Base-by-base conservation (phyloP, 805 yeast species). In the Myxozyma udenii region DNA sequence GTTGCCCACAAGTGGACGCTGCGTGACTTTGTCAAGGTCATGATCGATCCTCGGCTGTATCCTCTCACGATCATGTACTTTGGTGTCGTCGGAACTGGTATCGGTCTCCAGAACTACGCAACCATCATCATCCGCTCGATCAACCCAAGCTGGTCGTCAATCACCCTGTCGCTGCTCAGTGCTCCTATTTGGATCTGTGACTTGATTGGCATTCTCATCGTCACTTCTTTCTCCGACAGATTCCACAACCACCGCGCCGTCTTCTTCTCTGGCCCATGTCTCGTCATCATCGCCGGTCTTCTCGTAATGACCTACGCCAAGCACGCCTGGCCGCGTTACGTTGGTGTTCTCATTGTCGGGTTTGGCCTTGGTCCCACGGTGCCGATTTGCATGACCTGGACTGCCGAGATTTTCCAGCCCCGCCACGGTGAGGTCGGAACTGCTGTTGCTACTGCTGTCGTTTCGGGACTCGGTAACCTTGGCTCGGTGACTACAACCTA, bases 181-280 rank as follows among this genome's bases (percentile, higher is more conserved):
- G 95, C 95, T 3, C 96, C 96, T 28, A 88, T 87, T 61, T 87
- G 96, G 96, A 71, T 87, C 41, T 87, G 86, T 67, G 96, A 87
- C 66, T 70, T 85, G 43, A 83, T 80, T 16, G 89, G 87, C 1
- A 87, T 87, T 60, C 64, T 87, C 36, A 62, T 83, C 12, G 70
- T 88, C 51, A 87, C 95, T 1, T 95, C 95, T 21, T 74, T 87
- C 61, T 87, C 93, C 21, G 96, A 87, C 70, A 77, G 70, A 57
- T 83, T 66, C 71, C 81, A 78, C 64, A 72, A 70, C 50, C 73
- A 69, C 57, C 74, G 95, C 41, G 83, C 84, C 2, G 57, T 78
- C 16, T 75, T 87, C 51, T 88, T 88, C 68, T 73, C 79, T 3
- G 68, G 70, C 26, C 78, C 91, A 1, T 78, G 85, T 37, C 60